Conservation (phyloP, 1,139 yeast species). For the Petasospora rhodanensis region DNA sequence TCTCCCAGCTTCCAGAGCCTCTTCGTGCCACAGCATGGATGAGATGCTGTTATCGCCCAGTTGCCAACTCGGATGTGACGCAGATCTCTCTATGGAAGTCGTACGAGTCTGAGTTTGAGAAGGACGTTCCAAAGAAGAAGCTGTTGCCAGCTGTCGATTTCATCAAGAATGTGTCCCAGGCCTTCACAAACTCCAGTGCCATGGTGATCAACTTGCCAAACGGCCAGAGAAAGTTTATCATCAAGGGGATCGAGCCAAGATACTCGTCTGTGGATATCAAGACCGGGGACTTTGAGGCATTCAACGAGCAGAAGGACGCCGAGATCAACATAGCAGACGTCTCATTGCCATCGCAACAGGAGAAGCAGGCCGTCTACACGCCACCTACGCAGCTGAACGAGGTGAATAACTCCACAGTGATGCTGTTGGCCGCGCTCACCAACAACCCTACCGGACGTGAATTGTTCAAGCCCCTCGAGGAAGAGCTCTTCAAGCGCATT, state of each 20-base stretch:
- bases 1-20: constrained; percentile 75
- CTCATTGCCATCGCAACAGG: constrained; percentile 15
- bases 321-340: constrained; percentile 5
- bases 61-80: constrained; percentile 76
- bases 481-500: constrained; percentile 27
- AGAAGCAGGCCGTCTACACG: constrained; percentile 11
- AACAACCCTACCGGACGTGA: constrained; percentile 28
- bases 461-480: constrained; percentile 27
- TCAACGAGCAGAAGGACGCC: constrained; percentile 10
- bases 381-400: constrained; percentile 29
- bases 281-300: constrained; percentile 28
- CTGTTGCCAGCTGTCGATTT: constrained; percentile 94
- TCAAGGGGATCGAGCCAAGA: constrained; percentile 82
- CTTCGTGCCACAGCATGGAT: constrained; percentile 93
- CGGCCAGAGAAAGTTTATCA: constrained; percentile 75
- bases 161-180: constrained; percentile 87
- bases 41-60: constrained; percentile 84
- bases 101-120: constrained; percentile 78
- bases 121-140: constrained; percentile 45
- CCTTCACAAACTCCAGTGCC: constrained; percentile 89
- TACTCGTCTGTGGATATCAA: constrained; percentile 40
- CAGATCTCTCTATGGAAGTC: constrained; percentile 96
- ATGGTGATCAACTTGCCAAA: constrained; percentile 70
- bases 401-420: constrained; percentile 33
- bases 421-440: constrained; percentile 30